phyloP scores from a whole-genome alignment of 805 yeast species.

The Ogataea thermomethanolica region DNA sequence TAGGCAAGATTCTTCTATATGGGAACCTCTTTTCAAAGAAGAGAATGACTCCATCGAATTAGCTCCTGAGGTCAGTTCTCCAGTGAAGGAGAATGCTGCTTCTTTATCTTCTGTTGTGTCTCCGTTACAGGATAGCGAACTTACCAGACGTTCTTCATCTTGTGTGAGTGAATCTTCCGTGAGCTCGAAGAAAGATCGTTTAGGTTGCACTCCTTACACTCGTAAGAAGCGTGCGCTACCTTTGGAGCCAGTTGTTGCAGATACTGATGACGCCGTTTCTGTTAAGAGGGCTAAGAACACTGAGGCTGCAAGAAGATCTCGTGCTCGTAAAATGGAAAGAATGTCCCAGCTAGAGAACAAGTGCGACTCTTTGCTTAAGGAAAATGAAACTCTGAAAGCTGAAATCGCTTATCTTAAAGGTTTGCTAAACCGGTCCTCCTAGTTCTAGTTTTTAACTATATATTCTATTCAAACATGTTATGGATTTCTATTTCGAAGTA shows the following conservation, averaged over 20 bases:
- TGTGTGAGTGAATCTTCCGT: slow-evolving; percentile 14
- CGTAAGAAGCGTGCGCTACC: slow-evolving; percentile 75
- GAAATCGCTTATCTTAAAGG: slow-evolving; percentile 56
- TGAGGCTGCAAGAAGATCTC: slow-evolving; percentile 95
- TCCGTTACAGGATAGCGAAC: slow-evolving; percentile 2
- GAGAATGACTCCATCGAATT: slow-evolving; percentile 21
- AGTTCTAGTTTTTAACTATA: not conserved
- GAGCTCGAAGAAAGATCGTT: slow-evolving; percentile 51
- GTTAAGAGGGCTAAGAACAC: slow-evolving; percentile 93
- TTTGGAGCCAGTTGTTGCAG: slow-evolving; percentile 63
- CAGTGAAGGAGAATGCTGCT: not conserved
- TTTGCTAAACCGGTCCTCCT: slow-evolving; percentile 20
- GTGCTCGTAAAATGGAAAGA: slow-evolving; percentile 89
- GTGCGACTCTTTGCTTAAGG: slow-evolving; percentile 60
- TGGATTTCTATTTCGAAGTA: not conserved
- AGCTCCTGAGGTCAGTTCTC: not conserved
- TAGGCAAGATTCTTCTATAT: slow-evolving; percentile 34
- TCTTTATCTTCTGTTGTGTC: slow-evolving; percentile 1
- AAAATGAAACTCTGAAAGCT: slow-evolving; percentile 54
- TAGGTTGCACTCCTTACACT: slow-evolving; percentile 73
- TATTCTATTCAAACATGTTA: too few relatives aligned
- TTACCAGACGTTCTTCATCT: slow-evolving; percentile 4
- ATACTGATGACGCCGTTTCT: slow-evolving; percentile 60
- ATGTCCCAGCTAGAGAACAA: slow-evolving; percentile 77
- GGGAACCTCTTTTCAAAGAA: slow-evolving; percentile 61